Percentiles rank a stretch among this genome's conserved stretches.
phyloP scores from a whole-genome alignment of 306 rosid genomes.

The Purshia tridentata region DNA sequence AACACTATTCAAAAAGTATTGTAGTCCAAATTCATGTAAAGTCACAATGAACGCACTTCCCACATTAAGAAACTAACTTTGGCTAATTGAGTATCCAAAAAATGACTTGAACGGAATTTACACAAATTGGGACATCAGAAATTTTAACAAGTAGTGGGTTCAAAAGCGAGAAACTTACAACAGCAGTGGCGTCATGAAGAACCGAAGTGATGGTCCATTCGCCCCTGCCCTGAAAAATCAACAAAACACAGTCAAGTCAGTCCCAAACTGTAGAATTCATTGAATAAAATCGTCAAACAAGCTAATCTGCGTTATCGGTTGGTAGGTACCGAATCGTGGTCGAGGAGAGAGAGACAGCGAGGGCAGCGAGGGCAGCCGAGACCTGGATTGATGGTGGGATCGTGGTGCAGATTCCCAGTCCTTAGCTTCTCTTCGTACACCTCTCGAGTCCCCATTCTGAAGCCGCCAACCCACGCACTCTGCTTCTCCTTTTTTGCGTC shows the following conservation, averaged over 20 bases:
- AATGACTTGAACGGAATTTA: background rate
- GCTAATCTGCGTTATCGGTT: background rate
- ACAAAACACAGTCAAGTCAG: slow-evolving; percentile 1
- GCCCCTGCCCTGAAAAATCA: slow-evolving; percentile 49
- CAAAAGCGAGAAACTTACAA: slow-evolving; percentile 48
- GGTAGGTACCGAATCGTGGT: slow-evolving; percentile 51
- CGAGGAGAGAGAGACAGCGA: slow-evolving; percentile 80
- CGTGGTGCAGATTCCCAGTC: slow-evolving; percentile 70
- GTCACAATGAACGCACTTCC: background rate
- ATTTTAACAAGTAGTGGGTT: too few species aligned
- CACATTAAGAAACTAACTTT: background rate
- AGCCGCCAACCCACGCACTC: background rate
- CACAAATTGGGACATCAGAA: background rate
- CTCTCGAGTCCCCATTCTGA: slow-evolving; percentile 75
- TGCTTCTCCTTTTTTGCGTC: too few species aligned
- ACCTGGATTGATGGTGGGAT: slow-evolving; percentile 87
- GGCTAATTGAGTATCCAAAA: background rate
- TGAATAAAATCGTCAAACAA: slow-evolving; percentile 29
- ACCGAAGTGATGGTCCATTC: slow-evolving; percentile 84
- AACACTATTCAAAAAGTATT: background rate
- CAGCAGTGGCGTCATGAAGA: slow-evolving; percentile 69
- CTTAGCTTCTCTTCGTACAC: slow-evolving; percentile 82
- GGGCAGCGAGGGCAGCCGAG: slow-evolving; percentile 90
- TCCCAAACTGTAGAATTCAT: background rate
- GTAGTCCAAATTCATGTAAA: background rate